Percentiles rank a stretch among this genome's conserved stretches.
phyloP scores from a whole-genome alignment of 2,329 filamentous ascomycete species.

The Byssothecium circinans region DNA sequence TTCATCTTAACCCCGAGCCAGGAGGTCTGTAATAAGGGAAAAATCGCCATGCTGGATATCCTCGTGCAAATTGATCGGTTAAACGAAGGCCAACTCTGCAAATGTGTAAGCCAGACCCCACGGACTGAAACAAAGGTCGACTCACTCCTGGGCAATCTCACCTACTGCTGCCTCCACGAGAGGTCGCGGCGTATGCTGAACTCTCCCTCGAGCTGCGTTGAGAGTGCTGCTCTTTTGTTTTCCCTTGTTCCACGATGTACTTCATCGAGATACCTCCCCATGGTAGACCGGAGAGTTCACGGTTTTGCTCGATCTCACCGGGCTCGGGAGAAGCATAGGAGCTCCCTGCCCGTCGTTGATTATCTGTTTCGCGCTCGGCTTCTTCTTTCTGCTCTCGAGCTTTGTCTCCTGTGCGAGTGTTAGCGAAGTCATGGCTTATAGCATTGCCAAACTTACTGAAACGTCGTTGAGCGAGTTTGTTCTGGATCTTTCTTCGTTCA shows the following conservation, averaged over 20 bases:
- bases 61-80: slow-evolving; percentile 46
- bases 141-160: slow-evolving; percentile 39
- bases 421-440: slow-evolving; percentile 3
- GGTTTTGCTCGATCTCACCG: slow-evolving; percentile 56
- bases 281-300: slow-evolving; percentile 65
- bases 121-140: slow-evolving; percentile 16
- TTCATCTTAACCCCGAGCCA: slow-evolving; percentile 18
- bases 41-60: slow-evolving; percentile 33
- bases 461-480: slow-evolving; percentile 73
- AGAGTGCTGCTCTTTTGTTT: slow-evolving; percentile 49
- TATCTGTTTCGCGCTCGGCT: slow-evolving; percentile 63
- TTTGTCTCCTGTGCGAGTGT: slow-evolving; percentile 62
- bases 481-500: slow-evolving; percentile 73
- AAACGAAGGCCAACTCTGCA: slow-evolving; percentile 44
- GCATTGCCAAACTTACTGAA: slow-evolving; percentile 60
- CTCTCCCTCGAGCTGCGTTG: slow-evolving; percentile 45
- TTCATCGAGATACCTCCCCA: slow-evolving; percentile 71
- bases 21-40: slow-evolving; percentile 26
- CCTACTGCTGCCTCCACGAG: slow-evolving; percentile 45
- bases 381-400: slow-evolving; percentile 68
- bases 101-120: slow-evolving; percentile 21
- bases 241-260: slow-evolving; percentile 51
- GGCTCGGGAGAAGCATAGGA: slow-evolving; percentile 65
- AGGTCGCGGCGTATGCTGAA: slow-evolving; percentile 42
- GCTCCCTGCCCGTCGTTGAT: slow-evolving; percentile 64